A percentile compares a stretch with the other conserved stretches of the same genome.
phyloP scores from a whole-genome alignment of 2,329 filamentous ascomycete species.

The Colletotrichum zoysiae region DNA sequence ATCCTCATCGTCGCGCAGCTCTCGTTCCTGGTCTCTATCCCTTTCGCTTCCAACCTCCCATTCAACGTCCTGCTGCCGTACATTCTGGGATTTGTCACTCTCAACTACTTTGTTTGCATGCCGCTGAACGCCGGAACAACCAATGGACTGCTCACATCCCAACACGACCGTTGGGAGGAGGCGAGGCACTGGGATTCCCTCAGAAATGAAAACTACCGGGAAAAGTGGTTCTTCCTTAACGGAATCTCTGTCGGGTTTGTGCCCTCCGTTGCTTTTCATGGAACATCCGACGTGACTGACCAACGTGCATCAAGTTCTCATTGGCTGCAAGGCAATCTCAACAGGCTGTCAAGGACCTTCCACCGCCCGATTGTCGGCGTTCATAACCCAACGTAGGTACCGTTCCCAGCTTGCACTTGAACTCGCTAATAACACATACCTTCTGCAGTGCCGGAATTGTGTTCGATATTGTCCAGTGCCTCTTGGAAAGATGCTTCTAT shows the following conservation, averaged over 20 bases:
- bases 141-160: slow-evolving; percentile 57
- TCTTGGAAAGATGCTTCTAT: slow-evolving; percentile 80
- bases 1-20: slow-evolving; percentile 71
- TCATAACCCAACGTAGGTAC: slow-evolving; percentile 74
- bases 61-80: slow-evolving; percentile 60
- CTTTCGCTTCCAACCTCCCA: slow-evolving; percentile 59
- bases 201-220: slow-evolving; percentile 61
- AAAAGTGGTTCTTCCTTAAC: slow-evolving; percentile 86
- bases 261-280: too few relatives aligned
- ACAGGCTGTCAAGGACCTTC: slow-evolving; percentile 79
- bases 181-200: slow-evolving; percentile 24
- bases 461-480: slow-evolving; percentile 82
- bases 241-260: slow-evolving; percentile 74
- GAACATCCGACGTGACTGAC: not conserved
- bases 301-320: slow-evolving; percentile 49
- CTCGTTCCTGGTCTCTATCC: slow-evolving; percentile 69
- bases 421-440: not conserved
- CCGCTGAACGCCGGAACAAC: slow-evolving; percentile 63
- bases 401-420: too few relatives aligned
- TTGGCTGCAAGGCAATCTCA: slow-evolving; percentile 78
- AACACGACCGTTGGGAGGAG: slow-evolving; percentile 62
- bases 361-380: slow-evolving; percentile 78
- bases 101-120: slow-evolving; percentile 65
- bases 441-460: slow-evolving; percentile 68
- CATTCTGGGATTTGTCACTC: slow-evolving; percentile 57